Percentiles rank a stretch among this genome's conserved stretches.
phyloP scores from a whole-genome alignment of 768 basidiomycete species.

The Mycena indigotica region DNA sequence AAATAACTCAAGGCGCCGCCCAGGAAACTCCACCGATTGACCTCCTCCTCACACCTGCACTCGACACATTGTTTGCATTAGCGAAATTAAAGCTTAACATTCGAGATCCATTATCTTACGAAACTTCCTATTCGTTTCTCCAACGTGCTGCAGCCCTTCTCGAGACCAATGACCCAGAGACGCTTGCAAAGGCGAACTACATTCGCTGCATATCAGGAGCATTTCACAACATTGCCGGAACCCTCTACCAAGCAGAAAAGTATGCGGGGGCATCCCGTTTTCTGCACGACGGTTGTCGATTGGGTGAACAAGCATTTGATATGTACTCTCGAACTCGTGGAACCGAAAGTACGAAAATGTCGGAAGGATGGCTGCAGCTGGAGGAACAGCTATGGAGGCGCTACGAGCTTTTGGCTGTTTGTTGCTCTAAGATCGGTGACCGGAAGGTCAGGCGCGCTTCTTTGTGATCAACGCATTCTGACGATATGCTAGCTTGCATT shows the following conservation, averaged over 20 bases:
- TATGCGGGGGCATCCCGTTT: conserved; percentile 71
- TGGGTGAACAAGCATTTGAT: conserved; percentile 52
- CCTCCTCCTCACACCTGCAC: conserved; percentile 40
- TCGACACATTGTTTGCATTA: conserved; percentile 60
- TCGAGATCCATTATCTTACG: conserved; percentile 48
- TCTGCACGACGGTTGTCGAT: conserved; percentile 57
- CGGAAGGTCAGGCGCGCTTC: conserved; percentile 51
- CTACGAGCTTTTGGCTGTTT: conserved; percentile 82
- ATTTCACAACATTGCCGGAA: conserved; percentile 67
- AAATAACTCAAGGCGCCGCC: conserved; percentile 3
- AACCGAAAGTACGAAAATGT: conserved; percentile 30
- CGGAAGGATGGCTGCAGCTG: conserved; percentile 58
- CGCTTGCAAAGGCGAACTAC: conserved; percentile 51
- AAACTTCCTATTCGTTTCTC: conserved; percentile 49
- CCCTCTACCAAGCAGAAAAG: conserved; percentile 66
- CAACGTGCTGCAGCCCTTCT: conserved; percentile 42
- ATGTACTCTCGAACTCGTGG: conserved; percentile 22
- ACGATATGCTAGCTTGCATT: conserved; percentile 55
- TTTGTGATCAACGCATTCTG: conserved; percentile 2
- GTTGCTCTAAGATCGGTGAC: conserved; percentile 77
- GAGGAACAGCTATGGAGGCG: conserved; percentile 68
- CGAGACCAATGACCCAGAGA: conserved; percentile 25
- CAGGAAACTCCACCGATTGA: conserved; percentile 32
- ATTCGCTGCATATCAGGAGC: conserved; percentile 72
- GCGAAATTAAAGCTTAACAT: conserved; percentile 46